Evolutionary conservation across 2,329 filamentous ascomycete species (phyloP).

Genomic region (Ascochyta pisi): DNA sequence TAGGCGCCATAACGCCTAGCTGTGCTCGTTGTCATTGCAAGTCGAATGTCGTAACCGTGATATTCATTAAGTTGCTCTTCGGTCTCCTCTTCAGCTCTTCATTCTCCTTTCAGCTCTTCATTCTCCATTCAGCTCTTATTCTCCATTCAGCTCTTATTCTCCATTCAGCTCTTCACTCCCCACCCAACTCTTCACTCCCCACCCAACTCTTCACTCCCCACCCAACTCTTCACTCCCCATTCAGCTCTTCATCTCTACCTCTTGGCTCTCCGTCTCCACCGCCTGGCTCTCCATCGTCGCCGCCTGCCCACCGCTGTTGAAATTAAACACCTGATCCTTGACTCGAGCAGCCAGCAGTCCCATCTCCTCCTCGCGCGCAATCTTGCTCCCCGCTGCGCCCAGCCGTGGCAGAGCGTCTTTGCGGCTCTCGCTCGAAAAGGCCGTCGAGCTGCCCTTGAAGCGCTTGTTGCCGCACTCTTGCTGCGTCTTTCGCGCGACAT

Average conservation of each 20-base stretch:
- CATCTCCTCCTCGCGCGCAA: slow-evolving; percentile 68
- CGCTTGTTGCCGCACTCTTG: slow-evolving; percentile 62
- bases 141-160: too few species aligned
- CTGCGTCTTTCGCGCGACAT: slow-evolving; percentile 82
- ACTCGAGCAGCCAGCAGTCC: slow-evolving; percentile 68
- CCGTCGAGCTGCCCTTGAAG: slow-evolving; percentile 30
- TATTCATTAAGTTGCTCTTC: too few species aligned
- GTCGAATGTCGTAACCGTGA: neutral
- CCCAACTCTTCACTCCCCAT: too few species aligned
- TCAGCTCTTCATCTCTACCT: slow-evolving; percentile 43
- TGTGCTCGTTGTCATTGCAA: neutral
- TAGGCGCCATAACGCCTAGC: neutral
- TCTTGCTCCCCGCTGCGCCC: slow-evolving; percentile 65
- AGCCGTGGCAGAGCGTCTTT: slow-evolving; percentile 63
- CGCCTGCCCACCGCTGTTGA: slow-evolving; percentile 15
- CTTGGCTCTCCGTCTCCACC: neutral
- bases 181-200: too few species aligned
- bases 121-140: too few species aligned
- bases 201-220: too few species aligned
- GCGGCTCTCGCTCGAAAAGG: slow-evolving; percentile 27
- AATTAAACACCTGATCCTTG: slow-evolving; percentile 66
- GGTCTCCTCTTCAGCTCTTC: too few species aligned
- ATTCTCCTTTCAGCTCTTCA: too few species aligned
- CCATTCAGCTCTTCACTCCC: too few species aligned
- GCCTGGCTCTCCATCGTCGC: slow-evolving; percentile 23